These are phyloP conservation scores for Phytophthora pinifolia DNA, from an alignment of 352 stramenopile genomes.

Conservation along the genomic window DNA sequence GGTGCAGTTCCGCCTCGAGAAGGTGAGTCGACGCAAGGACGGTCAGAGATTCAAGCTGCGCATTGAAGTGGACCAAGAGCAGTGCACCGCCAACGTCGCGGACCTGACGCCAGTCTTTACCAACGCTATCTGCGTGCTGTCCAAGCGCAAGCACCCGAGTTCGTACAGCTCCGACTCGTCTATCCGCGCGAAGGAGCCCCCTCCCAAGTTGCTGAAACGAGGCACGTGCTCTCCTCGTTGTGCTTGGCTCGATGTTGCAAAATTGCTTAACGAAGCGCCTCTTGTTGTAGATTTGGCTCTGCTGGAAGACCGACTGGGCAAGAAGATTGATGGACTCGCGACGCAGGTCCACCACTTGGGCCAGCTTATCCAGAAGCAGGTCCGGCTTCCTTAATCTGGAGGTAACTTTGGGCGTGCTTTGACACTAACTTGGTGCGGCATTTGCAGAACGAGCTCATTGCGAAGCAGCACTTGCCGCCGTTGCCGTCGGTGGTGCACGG, in stretches of 20 bases:
- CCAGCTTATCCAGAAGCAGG: constrained; percentile 69
- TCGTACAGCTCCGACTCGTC: constrained; percentile 45
- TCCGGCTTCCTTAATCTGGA: constrained; percentile 6
- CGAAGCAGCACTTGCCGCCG: constrained; percentile 41
- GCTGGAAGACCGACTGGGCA: constrained; percentile 60
- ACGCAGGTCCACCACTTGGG: constrained; percentile 55
- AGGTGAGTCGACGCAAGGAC: constrained; percentile 84
- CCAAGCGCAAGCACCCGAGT: constrained; percentile 79
- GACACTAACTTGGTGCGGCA: too few relatives aligned
- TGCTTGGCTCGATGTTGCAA: not conserved
- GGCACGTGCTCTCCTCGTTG: constrained; percentile 25
- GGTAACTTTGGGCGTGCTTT: too few relatives aligned
- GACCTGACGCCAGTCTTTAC: constrained; percentile 83
- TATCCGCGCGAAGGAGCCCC: constrained; percentile 46
- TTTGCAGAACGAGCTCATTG: constrained; percentile 51
- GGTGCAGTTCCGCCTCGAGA: constrained; percentile 84
- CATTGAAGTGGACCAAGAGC: constrained; percentile 83
- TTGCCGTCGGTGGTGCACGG: constrained; percentile 21
- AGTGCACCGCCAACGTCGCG: constrained; percentile 77
- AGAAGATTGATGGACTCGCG: constrained; percentile 55
- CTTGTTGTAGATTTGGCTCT: constrained; percentile 45
- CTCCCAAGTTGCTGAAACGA: constrained; percentile 63
- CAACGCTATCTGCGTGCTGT: constrained; percentile 86
- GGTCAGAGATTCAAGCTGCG: constrained; percentile 84
- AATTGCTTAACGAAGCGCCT: not conserved